These are phyloP conservation scores for Apiotrichum porosum DNA, from an alignment of 1,284 basidiomycete genomes.

Conservation along the genomic window DNA sequence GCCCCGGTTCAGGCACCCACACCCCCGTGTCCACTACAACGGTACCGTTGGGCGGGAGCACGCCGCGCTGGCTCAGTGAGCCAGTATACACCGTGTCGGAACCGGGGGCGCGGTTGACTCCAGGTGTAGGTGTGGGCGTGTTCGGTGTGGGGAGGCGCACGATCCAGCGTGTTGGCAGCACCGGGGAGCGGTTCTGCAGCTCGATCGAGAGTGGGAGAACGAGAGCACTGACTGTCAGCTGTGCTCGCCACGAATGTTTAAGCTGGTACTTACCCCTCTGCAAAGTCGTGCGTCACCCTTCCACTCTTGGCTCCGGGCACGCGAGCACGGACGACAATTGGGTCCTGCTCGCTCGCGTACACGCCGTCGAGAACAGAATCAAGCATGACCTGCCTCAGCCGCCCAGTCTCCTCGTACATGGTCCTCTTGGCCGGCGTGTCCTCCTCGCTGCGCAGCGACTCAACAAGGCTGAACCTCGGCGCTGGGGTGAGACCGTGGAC, in stretches of 20 bases:
- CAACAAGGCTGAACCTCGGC: constrained; percentile 57
- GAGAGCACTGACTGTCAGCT: constrained; percentile 53
- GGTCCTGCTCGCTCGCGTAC: constrained; percentile 73
- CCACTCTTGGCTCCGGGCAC: constrained; percentile 21
- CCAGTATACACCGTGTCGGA: constrained; percentile 20
- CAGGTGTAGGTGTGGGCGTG: no score
- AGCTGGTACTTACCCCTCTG: constrained; percentile 56
- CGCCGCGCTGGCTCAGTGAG: constrained; percentile 24
- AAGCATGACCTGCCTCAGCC: constrained; percentile 63
- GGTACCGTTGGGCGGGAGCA: constrained; percentile 14
- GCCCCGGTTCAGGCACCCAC: constrained; percentile 26
- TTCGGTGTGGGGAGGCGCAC: constrained; percentile 23
- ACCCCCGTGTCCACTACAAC: constrained; percentile 13
- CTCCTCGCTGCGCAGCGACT: constrained; percentile 57
- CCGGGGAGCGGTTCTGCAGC: constrained; percentile 57
- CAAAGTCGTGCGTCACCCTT: constrained; percentile 60
- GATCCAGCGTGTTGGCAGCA: constrained; percentile 27
- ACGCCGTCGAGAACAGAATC: constrained; percentile 63
- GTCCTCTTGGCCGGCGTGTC: constrained; percentile 62
- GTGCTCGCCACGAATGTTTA: not conserved
- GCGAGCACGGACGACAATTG: constrained; percentile 50
- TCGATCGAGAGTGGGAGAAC: constrained; percentile 56
- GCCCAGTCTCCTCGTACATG: constrained; percentile 82
- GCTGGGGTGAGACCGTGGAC: constrained; percentile 61
- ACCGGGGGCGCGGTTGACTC: no score